Evolutionary conservation across 2,329 filamentous ascomycete species (phyloP).

Genomic region (Exserohilum turcica): DNA sequence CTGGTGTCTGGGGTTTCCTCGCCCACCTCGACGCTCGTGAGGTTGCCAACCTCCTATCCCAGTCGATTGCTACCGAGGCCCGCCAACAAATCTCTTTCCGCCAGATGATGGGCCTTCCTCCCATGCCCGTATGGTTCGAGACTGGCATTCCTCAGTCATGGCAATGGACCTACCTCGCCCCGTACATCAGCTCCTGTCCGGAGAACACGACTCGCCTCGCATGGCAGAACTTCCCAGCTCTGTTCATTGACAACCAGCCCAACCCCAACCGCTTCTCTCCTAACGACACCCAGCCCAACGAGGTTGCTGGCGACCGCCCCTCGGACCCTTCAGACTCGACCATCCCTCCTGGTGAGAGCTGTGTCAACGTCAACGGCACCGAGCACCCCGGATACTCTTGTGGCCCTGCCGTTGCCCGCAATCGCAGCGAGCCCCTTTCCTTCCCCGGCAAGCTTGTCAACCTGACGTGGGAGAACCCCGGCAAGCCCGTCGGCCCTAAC

Average conservation of each 20-base stretch:
- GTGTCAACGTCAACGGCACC: constrained; percentile 61
- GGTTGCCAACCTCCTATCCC: constrained; percentile 72
- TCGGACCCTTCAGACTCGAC: constrained; percentile 60
- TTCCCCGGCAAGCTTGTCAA: constrained; percentile 75
- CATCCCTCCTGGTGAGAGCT: constrained; percentile 56
- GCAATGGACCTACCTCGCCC: constrained; percentile 81
- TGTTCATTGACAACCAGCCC: constrained; percentile 75
- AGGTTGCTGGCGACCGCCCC: constrained; percentile 65
- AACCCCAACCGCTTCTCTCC: constrained; percentile 72
- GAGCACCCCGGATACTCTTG: constrained; percentile 64
- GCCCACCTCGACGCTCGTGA: constrained; percentile 77
- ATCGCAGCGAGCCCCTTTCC: constrained; percentile 72
- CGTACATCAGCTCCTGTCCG: constrained; percentile 79
- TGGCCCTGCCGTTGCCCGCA: constrained; percentile 67
- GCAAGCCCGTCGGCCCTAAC: constrained; percentile 74
- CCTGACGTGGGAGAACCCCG: constrained; percentile 74
- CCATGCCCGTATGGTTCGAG: constrained; percentile 84
- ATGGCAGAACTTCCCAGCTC: constrained; percentile 83
- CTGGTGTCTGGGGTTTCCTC: constrained; percentile 80
- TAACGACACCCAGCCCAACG: constrained; percentile 64
- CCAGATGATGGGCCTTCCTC: constrained; percentile 78
- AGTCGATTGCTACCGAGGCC: constrained; percentile 78
- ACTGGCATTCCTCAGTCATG: constrained; percentile 80
- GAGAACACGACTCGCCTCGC: constrained; percentile 72
- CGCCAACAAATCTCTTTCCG: constrained; percentile 85